Conservation (phyloP, 1,139 yeast species). For the Martiniozyma asiatica region DNA sequence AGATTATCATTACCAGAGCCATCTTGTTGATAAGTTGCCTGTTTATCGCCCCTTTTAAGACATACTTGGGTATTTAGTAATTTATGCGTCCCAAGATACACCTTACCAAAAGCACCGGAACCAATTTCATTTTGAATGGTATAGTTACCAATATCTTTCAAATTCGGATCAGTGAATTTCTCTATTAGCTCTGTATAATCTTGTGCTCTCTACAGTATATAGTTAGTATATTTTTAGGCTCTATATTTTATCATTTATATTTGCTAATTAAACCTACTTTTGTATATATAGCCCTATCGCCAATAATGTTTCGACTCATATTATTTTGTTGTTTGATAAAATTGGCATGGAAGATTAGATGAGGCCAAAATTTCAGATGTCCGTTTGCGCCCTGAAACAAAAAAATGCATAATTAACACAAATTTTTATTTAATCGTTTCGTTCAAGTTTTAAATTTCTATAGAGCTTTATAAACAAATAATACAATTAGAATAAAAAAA, state of each 20-base stretch:
- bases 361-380: too few relatives aligned
- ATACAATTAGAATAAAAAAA: too few relatives aligned
- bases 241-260: background rate
- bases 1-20: constrained; percentile 63
- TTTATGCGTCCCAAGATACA: constrained; percentile 70
- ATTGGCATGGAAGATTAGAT: too few relatives aligned
- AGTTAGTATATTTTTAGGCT: constrained; percentile 5
- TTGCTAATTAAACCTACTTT: constrained; percentile 9
- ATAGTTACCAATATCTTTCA: constrained; percentile 68
- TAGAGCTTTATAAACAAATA: too few relatives aligned
- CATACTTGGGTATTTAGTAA: constrained; percentile 70
- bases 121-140: constrained; percentile 62
- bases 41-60: constrained; percentile 60
- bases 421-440: too few relatives aligned
- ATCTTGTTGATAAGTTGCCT: constrained; percentile 7
- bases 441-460: too few relatives aligned
- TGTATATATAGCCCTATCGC: constrained; percentile 21
- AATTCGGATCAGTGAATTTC: constrained; percentile 23
- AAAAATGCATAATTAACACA: too few relatives aligned
- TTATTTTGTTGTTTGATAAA: too few relatives aligned
- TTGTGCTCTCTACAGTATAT: constrained; percentile 19
- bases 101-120: constrained; percentile 88
- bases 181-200: constrained; percentile 21
- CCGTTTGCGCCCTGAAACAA: too few relatives aligned
- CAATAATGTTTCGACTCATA: too few relatives aligned